Evolutionary conservation across 768 basidiomycete genomes (phyloP), one percentile per base, ranked within the genome.

Genomic region (Tephrocybe sp.): DNA sequence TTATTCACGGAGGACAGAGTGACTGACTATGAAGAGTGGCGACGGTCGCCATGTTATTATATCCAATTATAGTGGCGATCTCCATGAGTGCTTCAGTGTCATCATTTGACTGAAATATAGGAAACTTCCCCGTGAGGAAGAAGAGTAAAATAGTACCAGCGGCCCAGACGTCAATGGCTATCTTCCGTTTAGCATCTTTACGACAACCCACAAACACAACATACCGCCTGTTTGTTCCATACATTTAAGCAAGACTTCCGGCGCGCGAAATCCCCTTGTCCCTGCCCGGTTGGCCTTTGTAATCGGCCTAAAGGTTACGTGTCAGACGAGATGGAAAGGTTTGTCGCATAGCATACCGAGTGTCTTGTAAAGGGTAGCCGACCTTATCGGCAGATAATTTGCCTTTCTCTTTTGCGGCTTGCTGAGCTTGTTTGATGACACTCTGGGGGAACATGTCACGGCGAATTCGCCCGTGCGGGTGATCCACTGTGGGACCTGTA

Each of bases 141-240:
- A 95, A 95, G 5, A 98, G 77, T 0, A 99, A 69, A 45, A 98
- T 97, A 60, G 87, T 85, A 0, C 97, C 97, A 6, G 84, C 91
- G 0, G 95, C 87, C 97, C 97, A 99, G 38, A 98, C 82, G 59
- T 99, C 97, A 62, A 98, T 87, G 1, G 96, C 97, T 99, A 62
- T 13, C 27, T 36, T 25, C 49, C 31, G 45, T 13, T 54, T 18
- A 51, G 25, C 16, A 25, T 32, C 21, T 43, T 12, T 18, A 18
- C 51, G 49, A 25, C 21, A 27, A 38, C 39, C 11, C 16, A 39
- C 9, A 36, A 9, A 26, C 16, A 27, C 35, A 31, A 69, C 83
- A 54, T 57, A 95, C 96, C 92, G 54, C 92, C 92, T 8, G 85
- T 86, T 69, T 99, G 97, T 59, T 92, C 88, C 3, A 83, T 83